These are phyloP conservation scores for Apiotrichum gamsii DNA, from an alignment of 1,284 basidiomycete species.

Conservation along the genomic window DNA sequence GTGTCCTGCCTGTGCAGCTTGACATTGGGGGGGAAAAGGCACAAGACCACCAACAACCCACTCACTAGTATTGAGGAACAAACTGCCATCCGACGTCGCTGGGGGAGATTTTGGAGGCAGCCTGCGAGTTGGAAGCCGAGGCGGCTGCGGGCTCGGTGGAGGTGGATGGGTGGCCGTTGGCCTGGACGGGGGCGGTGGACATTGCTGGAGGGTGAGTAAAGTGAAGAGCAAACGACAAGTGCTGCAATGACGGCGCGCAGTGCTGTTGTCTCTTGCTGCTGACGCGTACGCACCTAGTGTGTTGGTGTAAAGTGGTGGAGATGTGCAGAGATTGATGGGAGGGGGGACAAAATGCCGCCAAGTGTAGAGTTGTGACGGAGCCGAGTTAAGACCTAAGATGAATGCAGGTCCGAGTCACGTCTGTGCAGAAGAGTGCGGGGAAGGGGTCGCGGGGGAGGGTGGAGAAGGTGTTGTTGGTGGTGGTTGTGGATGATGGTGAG, in stretches of 20 bases:
- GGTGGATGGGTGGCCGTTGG: conserved; percentile 29
- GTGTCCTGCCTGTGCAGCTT: too few species aligned
- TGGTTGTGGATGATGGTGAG: background rate
- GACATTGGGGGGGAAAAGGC: too few species aligned
- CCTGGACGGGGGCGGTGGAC: conserved; percentile 22
- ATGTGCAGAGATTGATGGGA: background rate
- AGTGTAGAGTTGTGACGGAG: background rate
- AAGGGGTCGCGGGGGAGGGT: too few species aligned
- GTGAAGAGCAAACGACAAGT: background rate
- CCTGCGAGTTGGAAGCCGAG: conserved; percentile 1
- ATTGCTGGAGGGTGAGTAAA: conserved; percentile 13
- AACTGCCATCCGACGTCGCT: conserved; percentile 85
- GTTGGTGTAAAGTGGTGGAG: too few species aligned
- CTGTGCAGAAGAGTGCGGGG: too few species aligned
- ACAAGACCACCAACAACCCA: conserved; percentile 10
- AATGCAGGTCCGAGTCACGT: too few species aligned
- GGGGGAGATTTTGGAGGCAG: conserved; percentile 18
- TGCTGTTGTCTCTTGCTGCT: background rate
- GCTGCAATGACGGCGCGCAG: background rate
- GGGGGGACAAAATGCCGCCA: background rate
- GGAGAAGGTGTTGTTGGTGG: too few species aligned
- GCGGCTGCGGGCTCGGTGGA: conserved; percentile 14
- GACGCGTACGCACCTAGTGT: too few species aligned
- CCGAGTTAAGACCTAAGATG: too few species aligned
- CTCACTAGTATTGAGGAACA: conserved; percentile 82